Base-by-base conservation (phyloP, 257 asterid genomes). In the Primulina huaijiensis region DNA sequence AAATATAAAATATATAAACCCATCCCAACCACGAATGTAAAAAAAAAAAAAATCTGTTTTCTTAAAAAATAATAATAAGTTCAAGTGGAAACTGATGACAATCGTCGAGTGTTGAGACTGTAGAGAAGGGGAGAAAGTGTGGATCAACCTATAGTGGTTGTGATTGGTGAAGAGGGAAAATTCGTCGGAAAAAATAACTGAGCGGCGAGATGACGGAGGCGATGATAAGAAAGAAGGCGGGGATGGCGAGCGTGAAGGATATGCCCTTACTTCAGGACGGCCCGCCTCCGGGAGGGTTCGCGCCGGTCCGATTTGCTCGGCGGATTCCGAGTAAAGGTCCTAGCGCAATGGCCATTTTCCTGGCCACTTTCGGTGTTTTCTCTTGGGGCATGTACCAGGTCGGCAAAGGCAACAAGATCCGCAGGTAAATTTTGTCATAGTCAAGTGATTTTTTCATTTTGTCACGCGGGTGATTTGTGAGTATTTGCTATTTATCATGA, bases 311-410 rank as follows among this genome's bases (percentile, higher is more conserved):
- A 71, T 93, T 75, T 71, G 95, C 94, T 11, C 88, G 97, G 40
- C 82, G 97, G 86, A 90, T 90, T 72, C 95, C 97, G 0, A 89
- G 73, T 73, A 76, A 71, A 2, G 95, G 98, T 4, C 97, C 97
- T 23, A 89, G 97, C 64, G 96, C 96, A 43, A 70, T 84, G 61
- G 97, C 94, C 69, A 90, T 90, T 68, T 93, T 90, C 74, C 82
- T 90, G 27, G 84, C 89, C 57, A 76, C 98, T 75, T 72, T 93
- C 25, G 96, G 97, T 14, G 82, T 75, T 34, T 93, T 90, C 80
- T 87, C 97, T n/a, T 93, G 87, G 87, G 96, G 97, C 20, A 90
- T 93, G 97, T 88, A 85, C 79, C 90, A 90, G 84, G 97, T 92
- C 72, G 98, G 96, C 40, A 79, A 88, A 77, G 98, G 98, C 66